Conservation (phyloP, 106 monocot species). For the Dendrobium huoshanense region DNA sequence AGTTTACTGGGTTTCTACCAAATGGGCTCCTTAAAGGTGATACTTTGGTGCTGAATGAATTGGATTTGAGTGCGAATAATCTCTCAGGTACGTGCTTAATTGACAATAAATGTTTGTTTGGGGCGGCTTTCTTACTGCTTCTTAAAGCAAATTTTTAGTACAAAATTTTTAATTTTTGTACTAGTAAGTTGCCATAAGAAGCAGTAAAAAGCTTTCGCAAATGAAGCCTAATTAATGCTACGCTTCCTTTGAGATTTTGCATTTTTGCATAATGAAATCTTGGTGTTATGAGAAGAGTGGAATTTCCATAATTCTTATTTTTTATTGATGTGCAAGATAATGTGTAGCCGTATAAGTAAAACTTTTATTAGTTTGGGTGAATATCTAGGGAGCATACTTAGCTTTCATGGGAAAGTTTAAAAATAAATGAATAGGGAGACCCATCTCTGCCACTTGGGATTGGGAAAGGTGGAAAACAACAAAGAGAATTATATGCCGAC, state of each 20-base stretch:
- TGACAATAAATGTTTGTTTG: background rate
- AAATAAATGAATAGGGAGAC: background rate
- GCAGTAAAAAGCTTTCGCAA: no score
- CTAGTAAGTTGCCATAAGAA: no score
- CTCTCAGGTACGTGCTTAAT: constrained; percentile 59
- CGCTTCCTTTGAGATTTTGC: background rate
- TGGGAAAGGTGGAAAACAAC: background rate
- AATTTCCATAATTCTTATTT: background rate
- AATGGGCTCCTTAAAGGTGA: constrained; percentile 81
- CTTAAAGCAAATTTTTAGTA: no score
- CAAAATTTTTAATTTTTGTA: no score
- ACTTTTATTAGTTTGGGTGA: no score
- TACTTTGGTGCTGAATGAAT: constrained; percentile 72
- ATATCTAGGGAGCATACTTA: background rate
- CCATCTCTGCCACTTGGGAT: background rate
- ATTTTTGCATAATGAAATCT: background rate
- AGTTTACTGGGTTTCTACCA: constrained; percentile 71
- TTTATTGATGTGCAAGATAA: no score
- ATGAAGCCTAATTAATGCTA: background rate
- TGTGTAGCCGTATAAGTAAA: no score
- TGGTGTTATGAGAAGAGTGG: background rate
- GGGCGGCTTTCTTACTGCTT: no score
- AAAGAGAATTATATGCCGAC: no score
- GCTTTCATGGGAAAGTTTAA: background rate
- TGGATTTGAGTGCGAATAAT: constrained; percentile 92